These are phyloP conservation scores for Coelastrella sp. DNA, from an alignment of 139 green algal species.

Conservation along the genomic window DNA sequence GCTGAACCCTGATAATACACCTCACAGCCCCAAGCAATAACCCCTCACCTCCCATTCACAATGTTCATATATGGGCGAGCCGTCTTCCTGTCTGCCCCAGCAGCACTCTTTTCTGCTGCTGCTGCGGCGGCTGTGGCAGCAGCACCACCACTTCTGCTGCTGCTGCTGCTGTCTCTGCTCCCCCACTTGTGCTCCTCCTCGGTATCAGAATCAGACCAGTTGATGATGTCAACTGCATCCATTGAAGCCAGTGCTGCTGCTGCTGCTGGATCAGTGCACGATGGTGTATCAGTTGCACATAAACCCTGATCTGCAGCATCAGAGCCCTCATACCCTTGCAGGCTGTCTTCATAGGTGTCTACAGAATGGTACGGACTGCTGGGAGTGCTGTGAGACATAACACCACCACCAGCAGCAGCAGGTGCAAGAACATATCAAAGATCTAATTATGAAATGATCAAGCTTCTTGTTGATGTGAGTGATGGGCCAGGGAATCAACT, in stretches of 20 bases:
- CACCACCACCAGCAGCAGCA: background rate
- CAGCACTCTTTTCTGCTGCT: background rate
- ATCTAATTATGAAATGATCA: too few relatives aligned
- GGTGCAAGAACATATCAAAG: background rate
- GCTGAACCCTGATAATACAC: background rate
- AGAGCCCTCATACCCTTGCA: conserved; percentile 20
- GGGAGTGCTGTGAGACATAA: background rate
- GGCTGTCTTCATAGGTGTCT: conserved; percentile 13
- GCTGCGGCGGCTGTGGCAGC: background rate
- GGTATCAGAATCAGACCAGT: background rate
- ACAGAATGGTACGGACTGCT: background rate
- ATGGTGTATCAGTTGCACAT: background rate
- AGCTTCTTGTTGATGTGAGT: too few relatives aligned
- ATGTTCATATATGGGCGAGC: conserved; percentile 18
- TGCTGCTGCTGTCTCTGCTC: background rate
- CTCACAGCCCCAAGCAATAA: background rate
- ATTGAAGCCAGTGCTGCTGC: background rate
- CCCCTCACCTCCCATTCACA: conserved; percentile 1
- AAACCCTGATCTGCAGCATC: conserved; percentile 12
- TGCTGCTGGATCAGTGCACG: background rate
- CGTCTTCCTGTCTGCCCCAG: background rate
- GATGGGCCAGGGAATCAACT: too few relatives aligned
- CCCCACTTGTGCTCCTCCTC: background rate
- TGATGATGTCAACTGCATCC: background rate
- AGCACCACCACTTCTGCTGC: background rate